Evolutionary conservation across 257 asterid genomes (phyloP).

Genomic region (Solanum chmielewskii): DNA sequence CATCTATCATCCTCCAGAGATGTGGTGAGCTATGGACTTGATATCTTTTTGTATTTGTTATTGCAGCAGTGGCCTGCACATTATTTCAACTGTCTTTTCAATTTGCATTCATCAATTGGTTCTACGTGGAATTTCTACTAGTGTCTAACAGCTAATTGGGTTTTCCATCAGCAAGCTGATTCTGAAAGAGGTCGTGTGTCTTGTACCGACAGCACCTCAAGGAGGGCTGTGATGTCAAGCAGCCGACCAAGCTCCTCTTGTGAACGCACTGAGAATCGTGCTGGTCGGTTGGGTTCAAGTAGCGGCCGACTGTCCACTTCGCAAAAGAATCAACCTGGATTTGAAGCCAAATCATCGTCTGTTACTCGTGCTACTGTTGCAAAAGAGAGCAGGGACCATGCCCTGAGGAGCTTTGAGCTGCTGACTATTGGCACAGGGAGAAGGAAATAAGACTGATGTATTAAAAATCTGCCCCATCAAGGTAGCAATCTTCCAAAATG

Average conservation of each 20-base stretch:
- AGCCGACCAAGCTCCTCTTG: slow-evolving; percentile 70
- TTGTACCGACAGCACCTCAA: slow-evolving; percentile 51
- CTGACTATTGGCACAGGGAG: slow-evolving; percentile 66
- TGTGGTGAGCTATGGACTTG: slow-evolving; percentile 26
- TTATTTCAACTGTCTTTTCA: not conserved
- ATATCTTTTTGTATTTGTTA: not conserved
- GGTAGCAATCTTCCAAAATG: not conserved
- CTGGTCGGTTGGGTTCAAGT: slow-evolving; percentile 38
- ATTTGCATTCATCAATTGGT: not conserved
- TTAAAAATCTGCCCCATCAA: not conserved
- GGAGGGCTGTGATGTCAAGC: slow-evolving; percentile 49
- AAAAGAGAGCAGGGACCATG: slow-evolving; percentile 51
- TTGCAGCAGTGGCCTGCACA: not conserved
- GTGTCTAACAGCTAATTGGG: not conserved
- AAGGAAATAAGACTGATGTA: slow-evolving; percentile 36
- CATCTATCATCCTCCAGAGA: slow-evolving; percentile 54
- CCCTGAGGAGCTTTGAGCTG: slow-evolving; percentile 71
- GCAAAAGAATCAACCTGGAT: slow-evolving; percentile 45
- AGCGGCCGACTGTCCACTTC: slow-evolving; percentile 35
- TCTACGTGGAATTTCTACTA: not conserved
- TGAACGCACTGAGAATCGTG: slow-evolving; percentile 43
- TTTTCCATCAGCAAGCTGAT: slow-evolving; percentile 36
- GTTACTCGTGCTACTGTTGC: slow-evolving; percentile 39
- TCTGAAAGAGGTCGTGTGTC: slow-evolving; percentile 43
- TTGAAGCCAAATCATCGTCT: slow-evolving; percentile 36